A percentile compares a stretch with the other conserved stretches of the same genome.
phyloP scores from a whole-genome alignment of 306 rosid species.

The Prunus padus region DNA sequence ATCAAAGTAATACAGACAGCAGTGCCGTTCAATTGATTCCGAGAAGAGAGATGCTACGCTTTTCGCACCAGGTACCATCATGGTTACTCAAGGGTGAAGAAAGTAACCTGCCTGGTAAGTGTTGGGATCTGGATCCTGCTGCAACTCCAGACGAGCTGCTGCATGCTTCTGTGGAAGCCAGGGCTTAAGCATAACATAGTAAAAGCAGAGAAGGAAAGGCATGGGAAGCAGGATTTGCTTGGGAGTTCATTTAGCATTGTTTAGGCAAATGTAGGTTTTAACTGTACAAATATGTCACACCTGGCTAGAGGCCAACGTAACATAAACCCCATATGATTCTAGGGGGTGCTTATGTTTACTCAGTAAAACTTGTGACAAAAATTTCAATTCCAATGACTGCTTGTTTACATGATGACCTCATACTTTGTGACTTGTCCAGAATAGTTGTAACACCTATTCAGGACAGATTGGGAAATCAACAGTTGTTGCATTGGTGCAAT shows the following conservation, averaged over 20 bases:
- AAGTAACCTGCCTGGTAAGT: conserved; percentile 58
- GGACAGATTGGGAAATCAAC: conserved; percentile 12
- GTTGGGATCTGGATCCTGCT: conserved; percentile 98
- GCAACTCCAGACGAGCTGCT: conserved; percentile 98
- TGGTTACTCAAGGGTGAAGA: conserved; percentile 66
- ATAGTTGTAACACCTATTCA: conserved; percentile 20
- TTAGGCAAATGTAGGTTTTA: conserved; percentile 62
- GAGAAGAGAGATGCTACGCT: conserved; percentile 80
- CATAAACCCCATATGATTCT: conserved; percentile 55
- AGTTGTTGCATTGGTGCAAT: conserved; percentile 6
- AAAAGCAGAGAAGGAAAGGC: conserved; percentile 26
- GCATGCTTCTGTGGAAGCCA: conserved; percentile 53
- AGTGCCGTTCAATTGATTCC: conserved; percentile 77
- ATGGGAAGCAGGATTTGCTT: conserved; percentile 25
- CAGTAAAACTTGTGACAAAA: conserved; percentile 45
- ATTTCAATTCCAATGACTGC: conserved; percentile 41
- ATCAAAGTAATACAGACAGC: conserved; percentile 60
- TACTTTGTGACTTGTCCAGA: conserved; percentile 12
- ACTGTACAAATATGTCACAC: conserved; percentile 80
- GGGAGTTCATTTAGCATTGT: conserved; percentile 45
- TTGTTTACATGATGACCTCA: conserved; percentile 34
- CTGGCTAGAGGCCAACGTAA: conserved; percentile 57
- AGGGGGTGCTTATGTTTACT: conserved; percentile 51
- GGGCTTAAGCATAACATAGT: conserved; percentile 33
- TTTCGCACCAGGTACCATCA: conserved; percentile 97